Evolutionary conservation across 345 rosid species (phyloP).

Genomic region (Cardamine occulta): DNA sequence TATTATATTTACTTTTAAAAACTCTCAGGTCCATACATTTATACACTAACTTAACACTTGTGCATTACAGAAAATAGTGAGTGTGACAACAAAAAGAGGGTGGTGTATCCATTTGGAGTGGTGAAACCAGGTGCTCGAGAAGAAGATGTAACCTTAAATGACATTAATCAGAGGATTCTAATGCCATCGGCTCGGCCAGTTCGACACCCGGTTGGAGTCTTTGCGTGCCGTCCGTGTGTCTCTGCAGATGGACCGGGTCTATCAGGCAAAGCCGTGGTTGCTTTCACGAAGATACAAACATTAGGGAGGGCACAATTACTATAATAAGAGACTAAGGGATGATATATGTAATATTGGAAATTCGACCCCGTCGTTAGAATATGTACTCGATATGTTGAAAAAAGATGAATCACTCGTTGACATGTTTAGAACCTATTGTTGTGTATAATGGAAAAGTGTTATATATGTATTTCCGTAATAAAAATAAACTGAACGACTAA

Average conservation of each 20-base stretch:
- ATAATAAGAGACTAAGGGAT: conserved; percentile 92
- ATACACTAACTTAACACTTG: conserved; percentile 1
- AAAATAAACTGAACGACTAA: neutral
- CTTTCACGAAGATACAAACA: conserved; percentile 88
- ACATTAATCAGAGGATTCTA: conserved; percentile 78
- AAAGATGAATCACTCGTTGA: conserved; percentile 11
- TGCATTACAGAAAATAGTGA: conserved; percentile 21
- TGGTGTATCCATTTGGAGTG: conserved; percentile 91
- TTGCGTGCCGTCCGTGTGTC: conserved; percentile 79
- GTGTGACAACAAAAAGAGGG: conserved; percentile 47
- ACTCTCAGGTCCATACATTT: neutral
- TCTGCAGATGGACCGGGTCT: conserved; percentile 76
- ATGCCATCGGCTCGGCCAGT: conserved; percentile 91
- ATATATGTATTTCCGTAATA: neutral
- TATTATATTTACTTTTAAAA: neutral
- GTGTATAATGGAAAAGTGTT: conserved; percentile 27
- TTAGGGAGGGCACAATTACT: conserved; percentile 94
- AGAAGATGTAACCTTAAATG: conserved; percentile 82
- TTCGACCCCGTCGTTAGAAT: neutral
- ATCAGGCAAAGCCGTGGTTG: conserved; percentile 93
- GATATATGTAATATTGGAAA: conserved; percentile 34
- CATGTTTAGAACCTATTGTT: conserved; percentile 18
- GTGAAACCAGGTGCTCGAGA: conserved; percentile 95
- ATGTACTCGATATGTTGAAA: conserved; percentile 1
- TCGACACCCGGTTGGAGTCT: conserved; percentile 94